Conservation (phyloP, 306 rosid species). For the Bauhinia variegata region DNA sequence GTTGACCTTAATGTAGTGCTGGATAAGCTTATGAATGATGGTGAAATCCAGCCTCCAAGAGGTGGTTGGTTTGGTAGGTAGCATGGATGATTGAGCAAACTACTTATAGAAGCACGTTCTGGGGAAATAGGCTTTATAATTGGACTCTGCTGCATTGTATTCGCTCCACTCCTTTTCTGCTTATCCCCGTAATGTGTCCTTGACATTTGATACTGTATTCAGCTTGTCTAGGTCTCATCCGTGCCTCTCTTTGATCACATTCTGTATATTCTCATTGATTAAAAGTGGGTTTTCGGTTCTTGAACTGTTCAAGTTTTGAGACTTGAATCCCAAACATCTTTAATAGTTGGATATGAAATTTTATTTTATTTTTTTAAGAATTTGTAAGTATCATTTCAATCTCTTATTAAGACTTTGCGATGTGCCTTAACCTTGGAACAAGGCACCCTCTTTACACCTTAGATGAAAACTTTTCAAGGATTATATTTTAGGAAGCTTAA, state of each 20-base stretch:
- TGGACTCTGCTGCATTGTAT: constrained; percentile 33
- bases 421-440: no score
- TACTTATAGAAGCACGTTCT: constrained; percentile 51
- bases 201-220: constrained; percentile 36
- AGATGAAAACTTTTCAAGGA: no score
- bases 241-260: constrained; percentile 36
- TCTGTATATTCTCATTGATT: constrained; percentile 57
- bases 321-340: no score
- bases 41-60: constrained; percentile 68
- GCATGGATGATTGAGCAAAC: constrained; percentile 25
- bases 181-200: constrained; percentile 20
- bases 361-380: constrained; percentile 25
- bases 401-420: no score
- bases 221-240: constrained; percentile 34
- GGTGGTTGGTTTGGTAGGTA: constrained; percentile 89
- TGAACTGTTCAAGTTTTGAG: constrained; percentile 1
- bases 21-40: constrained; percentile 83
- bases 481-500: no score
- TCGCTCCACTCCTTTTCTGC: constrained; percentile 21
- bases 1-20: constrained; percentile 86
- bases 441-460: no score
- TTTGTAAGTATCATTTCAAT: constrained; percentile 43
- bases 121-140: constrained; percentile 26
- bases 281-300: constrained; percentile 35
- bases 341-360: no score